A percentile compares a stretch with the other conserved stretches of the same genome.
These are phyloP conservation scores for Asparagopsis taxiformis DNA, from an alignment of 31 red algal genomes.

Conservation along the genomic window DNA sequence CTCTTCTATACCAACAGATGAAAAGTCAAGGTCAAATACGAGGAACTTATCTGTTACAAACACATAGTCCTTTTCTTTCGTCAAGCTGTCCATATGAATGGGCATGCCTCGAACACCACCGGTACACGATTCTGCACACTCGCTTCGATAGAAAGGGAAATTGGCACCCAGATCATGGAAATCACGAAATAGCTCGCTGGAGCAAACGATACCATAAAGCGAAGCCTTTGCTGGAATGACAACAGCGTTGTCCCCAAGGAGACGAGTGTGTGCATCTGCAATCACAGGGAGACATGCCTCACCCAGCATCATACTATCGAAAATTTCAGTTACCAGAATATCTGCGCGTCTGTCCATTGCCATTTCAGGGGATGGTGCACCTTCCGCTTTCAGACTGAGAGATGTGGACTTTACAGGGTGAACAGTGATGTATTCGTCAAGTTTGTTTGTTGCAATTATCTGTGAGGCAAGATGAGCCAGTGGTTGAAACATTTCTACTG, in stretches of 20 bases:
- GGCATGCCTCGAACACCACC: constrained; percentile 39
- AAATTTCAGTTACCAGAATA: constrained; percentile 66
- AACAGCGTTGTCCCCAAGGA: constrained; percentile 13
- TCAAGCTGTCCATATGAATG: constrained; percentile 43
- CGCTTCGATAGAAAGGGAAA: constrained; percentile 55
- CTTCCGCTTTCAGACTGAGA: not conserved
- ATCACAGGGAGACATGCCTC: constrained; percentile 52
- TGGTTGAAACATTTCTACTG: constrained; percentile 66
- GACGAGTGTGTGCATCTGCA: constrained; percentile 35
- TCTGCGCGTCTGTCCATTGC: constrained; percentile 16
- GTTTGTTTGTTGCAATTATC: constrained; percentile 36
- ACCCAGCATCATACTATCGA: constrained; percentile 64
- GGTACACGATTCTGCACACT: constrained; percentile 12
- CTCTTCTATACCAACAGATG: not conserved
- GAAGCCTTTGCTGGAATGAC: constrained; percentile 53
- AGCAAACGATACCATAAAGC: constrained; percentile 32
- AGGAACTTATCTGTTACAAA: constrained; percentile 28
- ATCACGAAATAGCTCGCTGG: constrained; percentile 25
- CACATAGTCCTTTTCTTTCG: constrained; percentile 27
- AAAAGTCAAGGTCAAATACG: constrained; percentile 60
- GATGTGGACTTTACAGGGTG: constrained; percentile 36
- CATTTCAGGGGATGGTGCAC: not conserved
- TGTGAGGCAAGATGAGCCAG: constrained; percentile 46
- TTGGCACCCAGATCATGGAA: constrained; percentile 35
- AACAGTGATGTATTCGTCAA: constrained; percentile 39